phyloP scores from a whole-genome alignment of 2,329 filamentous ascomycete species.

The Penicillium sp. region DNA sequence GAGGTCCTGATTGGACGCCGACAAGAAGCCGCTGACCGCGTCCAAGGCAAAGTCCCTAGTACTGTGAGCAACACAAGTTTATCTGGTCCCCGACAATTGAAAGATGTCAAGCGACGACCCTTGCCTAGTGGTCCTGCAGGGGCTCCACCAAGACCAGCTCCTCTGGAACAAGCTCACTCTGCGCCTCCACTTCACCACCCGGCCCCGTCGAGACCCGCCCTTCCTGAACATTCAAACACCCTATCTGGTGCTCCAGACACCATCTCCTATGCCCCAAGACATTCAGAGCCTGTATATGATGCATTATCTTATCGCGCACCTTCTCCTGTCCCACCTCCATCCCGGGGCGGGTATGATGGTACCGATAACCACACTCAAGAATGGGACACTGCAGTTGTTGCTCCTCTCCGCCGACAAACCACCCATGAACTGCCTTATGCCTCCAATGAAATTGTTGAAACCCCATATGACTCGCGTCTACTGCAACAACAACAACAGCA shows the following conservation, averaged over 20 bases:
- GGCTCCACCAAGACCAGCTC: constrained; percentile 33
- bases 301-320: constrained; percentile 39
- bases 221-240: constrained; percentile 25
- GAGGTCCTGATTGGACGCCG: constrained; percentile 60
- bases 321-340: constrained; percentile 6
- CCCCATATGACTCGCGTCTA: constrained; percentile 25
- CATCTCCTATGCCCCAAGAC: constrained; percentile 72
- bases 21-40: constrained; percentile 42
- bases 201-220: constrained; percentile 21
- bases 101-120: constrained; percentile 76
- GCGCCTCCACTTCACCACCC: constrained; percentile 24
- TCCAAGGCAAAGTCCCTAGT: constrained; percentile 29
- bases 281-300: constrained; percentile 58
- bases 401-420: constrained; percentile 21
- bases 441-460: constrained; percentile 19
- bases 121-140: constrained; percentile 73
- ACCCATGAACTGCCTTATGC: constrained; percentile 24
- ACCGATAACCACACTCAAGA: constrained; percentile 31
- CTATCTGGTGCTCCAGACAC: constrained; percentile 61
- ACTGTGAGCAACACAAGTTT: constrained; percentile 27
- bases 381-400: constrained; percentile 19
- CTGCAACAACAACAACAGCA: constrained; percentile 11
- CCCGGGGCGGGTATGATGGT: constrained; percentile 29
- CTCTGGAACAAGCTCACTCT: constrained; percentile 21
- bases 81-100: constrained; percentile 52